phyloP scores from a whole-genome alignment of 345 rosid genomes.

The Eucalyptus tenuipes region DNA sequence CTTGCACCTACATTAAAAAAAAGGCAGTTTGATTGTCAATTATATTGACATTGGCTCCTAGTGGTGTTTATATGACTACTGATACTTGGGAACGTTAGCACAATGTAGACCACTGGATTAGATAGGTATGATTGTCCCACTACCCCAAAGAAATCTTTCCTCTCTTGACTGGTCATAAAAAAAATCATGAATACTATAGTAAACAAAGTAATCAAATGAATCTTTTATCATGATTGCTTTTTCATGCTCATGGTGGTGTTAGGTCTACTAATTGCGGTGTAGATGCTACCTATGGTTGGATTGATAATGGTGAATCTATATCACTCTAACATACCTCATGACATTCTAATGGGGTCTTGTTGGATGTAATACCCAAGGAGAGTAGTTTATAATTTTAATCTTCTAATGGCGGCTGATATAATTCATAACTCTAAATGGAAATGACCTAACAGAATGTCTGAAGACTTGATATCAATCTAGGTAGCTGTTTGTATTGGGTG shows the following conservation, averaged over 20 bases:
- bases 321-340: too few species aligned
- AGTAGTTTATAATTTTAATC: too few species aligned
- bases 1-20: constrained; percentile 5
- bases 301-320: too few species aligned
- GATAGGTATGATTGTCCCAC: too few species aligned
- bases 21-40: background rate
- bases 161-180: background rate
- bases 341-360: too few species aligned
- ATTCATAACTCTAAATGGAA: too few species aligned
- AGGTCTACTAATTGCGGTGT: too few species aligned
- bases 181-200: background rate
- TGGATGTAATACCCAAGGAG: too few species aligned
- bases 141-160: background rate
- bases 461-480: too few species aligned
- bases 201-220: background rate
- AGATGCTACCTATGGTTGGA: too few species aligned
- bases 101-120: background rate
- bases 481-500: too few species aligned
- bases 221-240: background rate
- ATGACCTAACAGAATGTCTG: too few species aligned
- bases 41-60: background rate
- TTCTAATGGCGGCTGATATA: fast-evolving
- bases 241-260: background rate
- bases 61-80: background rate
- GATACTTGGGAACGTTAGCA: background rate